phyloP scores from a whole-genome alignment of 495 filamentous ascomycete genomes.

The Penicillium salamii region DNA sequence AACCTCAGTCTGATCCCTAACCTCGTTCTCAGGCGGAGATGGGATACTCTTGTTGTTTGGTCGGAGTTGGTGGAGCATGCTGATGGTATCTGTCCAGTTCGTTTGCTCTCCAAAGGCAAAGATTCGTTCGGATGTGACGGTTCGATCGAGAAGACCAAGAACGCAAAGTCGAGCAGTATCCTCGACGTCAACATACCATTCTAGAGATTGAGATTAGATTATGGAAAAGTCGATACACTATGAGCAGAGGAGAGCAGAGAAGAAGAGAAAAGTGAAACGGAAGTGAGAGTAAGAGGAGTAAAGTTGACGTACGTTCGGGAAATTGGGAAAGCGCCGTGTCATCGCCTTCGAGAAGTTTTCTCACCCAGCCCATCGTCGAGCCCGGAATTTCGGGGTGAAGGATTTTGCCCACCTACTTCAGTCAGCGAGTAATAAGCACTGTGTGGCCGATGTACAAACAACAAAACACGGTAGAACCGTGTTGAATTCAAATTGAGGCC shows the following conservation, averaged over 20 bases:
- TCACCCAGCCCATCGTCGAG: slow-evolving; percentile 24
- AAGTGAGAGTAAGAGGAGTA: too few relatives aligned
- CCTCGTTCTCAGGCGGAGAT: slow-evolving; percentile 4
- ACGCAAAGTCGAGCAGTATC: slow-evolving; percentile 50
- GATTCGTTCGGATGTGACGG: slow-evolving; percentile 40
- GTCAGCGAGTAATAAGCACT: too few relatives aligned
- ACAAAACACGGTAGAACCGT: slow-evolving; percentile 45
- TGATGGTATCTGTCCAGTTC: slow-evolving; percentile 34
- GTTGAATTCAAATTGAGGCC: slow-evolving; percentile 47
- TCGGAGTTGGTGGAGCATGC: not conserved
- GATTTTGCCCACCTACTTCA: too few relatives aligned
- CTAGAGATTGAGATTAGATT: too few relatives aligned
- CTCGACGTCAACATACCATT: slow-evolving; percentile 43
- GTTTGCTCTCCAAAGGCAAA: slow-evolving; percentile 39
- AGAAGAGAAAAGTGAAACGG: too few relatives aligned
- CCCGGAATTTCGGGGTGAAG: slow-evolving; percentile 23
- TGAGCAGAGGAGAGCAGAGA: too few relatives aligned
- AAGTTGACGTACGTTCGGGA: slow-evolving; percentile 28
- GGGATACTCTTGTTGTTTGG: not conserved
- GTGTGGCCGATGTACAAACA: too few relatives aligned
- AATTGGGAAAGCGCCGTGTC: slow-evolving; percentile 9
- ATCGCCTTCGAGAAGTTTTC: slow-evolving; percentile 24
- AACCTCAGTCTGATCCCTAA: slow-evolving; percentile 20
- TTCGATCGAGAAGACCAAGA: slow-evolving; percentile 39
- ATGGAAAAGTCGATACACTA: too few relatives aligned